phyloP scores from a whole-genome alignment of 768 basidiomycete species.

The Lepiota brunneoincarnata region DNA sequence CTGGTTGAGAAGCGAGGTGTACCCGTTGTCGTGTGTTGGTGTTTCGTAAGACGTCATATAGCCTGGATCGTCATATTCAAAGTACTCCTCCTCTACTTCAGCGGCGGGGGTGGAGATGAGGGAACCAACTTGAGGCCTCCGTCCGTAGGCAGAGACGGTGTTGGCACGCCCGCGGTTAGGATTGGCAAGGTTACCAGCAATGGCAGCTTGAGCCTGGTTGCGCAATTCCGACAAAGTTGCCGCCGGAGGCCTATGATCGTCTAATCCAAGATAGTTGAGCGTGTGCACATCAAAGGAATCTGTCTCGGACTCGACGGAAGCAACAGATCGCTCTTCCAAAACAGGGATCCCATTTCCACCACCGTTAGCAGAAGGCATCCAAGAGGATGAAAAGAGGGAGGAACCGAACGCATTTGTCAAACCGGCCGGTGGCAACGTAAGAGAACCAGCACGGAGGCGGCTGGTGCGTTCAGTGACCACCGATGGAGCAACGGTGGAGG shows the following conservation, averaged over 20 bases:
- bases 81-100: conserved; percentile 77
- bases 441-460: conserved; percentile 88
- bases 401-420: conserved; percentile 84
- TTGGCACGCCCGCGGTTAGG: conserved; percentile 82
- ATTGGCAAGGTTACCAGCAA: conserved; percentile 78
- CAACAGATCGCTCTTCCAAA: conserved; percentile 80
- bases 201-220: conserved; percentile 86
- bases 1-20: conserved; percentile 63
- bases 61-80: conserved; percentile 49
- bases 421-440: conserved; percentile 79
- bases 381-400: conserved; percentile 87
- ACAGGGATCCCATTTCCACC: conserved; percentile 57
- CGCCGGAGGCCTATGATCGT: conserved; percentile 76
- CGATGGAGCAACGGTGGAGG: conserved; percentile 51
- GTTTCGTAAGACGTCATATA: conserved; percentile 56
- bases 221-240: conserved; percentile 88
- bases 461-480: conserved; percentile 66
- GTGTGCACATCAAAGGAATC: conserved; percentile 94
- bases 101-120: conserved; percentile 63
- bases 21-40: conserved; percentile 47
- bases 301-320: conserved; percentile 72
- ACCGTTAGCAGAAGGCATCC: conserved; percentile 64
- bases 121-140: conserved; percentile 56
- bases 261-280: conserved; percentile 94
- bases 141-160: conserved; percentile 91